phyloP scores from a whole-genome alignment of 352 stramenopile species.

The Phytophthora pistaciae region DNA sequence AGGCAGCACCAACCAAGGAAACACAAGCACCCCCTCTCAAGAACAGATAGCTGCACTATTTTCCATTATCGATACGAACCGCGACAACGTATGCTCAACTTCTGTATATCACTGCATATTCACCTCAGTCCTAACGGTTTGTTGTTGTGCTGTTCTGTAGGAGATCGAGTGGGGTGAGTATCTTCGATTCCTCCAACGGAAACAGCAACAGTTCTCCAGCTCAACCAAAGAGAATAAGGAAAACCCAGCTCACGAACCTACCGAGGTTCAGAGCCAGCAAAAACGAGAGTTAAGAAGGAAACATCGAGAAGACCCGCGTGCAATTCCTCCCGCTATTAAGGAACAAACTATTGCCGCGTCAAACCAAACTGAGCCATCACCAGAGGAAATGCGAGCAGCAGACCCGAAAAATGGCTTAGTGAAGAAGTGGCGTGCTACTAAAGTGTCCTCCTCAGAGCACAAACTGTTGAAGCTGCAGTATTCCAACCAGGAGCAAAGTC shows the following conservation, averaged over 20 bases:
- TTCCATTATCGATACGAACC: slow-evolving; percentile 55
- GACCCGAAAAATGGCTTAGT: neutral
- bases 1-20: neutral
- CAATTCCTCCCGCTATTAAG: neutral
- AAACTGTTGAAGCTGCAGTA: slow-evolving; percentile 29
- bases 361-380: slow-evolving; percentile 17
- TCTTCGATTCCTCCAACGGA: slow-evolving; percentile 51
- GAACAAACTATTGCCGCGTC: neutral
- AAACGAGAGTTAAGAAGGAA: slow-evolving; percentile 38
- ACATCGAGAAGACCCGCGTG: slow-evolving; percentile 32
- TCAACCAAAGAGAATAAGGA: neutral
- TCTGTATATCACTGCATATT: neutral
- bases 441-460: slow-evolving; percentile 21
- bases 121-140: neutral
- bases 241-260: neutral
- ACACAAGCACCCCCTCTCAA: neutral
- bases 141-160: slow-evolving; percentile 23
- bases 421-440: slow-evolving; percentile 12
- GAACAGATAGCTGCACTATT: slow-evolving; percentile 52
- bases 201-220: slow-evolving; percentile 1
- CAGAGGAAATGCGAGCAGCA: neutral
- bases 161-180: slow-evolving; percentile 70
- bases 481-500: slow-evolving; percentile 36
- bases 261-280: slow-evolving; percentile 15
- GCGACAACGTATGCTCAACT: slow-evolving; percentile 48